These are phyloP conservation scores for Moesziomyces sp. DNA, from an alignment of 1,284 basidiomycete genomes.

Conservation along the genomic window DNA sequence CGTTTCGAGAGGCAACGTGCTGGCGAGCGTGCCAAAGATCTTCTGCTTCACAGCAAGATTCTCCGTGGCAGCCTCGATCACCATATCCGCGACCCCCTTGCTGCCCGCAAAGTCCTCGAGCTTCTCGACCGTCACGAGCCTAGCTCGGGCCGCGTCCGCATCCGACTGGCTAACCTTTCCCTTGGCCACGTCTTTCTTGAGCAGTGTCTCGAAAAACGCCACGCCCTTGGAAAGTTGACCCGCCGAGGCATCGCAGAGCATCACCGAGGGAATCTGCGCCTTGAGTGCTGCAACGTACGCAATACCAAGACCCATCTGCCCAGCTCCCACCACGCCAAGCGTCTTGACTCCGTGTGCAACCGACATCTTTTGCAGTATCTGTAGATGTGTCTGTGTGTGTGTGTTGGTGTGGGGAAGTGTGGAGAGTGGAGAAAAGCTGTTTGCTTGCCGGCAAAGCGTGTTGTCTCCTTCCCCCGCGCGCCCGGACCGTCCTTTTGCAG, in stretches of 20 bases:
- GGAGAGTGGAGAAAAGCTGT: too few relatives aligned
- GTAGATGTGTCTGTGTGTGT: too few relatives aligned
- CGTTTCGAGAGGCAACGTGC: constrained; percentile 76
- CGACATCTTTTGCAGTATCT: constrained; percentile 2
- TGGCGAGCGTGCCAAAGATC: constrained; percentile 80
- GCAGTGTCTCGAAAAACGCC: constrained; percentile 76
- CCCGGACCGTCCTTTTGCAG: too few relatives aligned
- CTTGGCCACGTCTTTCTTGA: constrained; percentile 89
- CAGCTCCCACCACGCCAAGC: constrained; percentile 57
- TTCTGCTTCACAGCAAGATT: constrained; percentile 81
- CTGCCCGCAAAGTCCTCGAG: constrained; percentile 45
- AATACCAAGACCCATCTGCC: constrained; percentile 74
- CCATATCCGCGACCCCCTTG: constrained; percentile 83
- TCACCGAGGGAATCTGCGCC: constrained; percentile 42
- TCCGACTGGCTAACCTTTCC: constrained; percentile 77
- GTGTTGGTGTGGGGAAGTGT: too few relatives aligned
- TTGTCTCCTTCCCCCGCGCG: too few relatives aligned
- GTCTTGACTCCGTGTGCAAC: constrained; percentile 57
- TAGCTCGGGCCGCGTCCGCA: constrained; percentile 77
- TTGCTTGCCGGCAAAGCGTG: too few relatives aligned
- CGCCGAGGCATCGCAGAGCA: constrained; percentile 47
- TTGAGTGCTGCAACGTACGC: constrained; percentile 79
- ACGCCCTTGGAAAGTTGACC: constrained; percentile 79
- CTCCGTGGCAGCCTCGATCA: constrained; percentile 93
- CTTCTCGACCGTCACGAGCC: constrained; percentile 37